A percentile compares a stretch with the other conserved stretches of the same genome.
Conservation (phyloP, 176 grass and related monocot genomes). For the Thinopyrum elongatum region DNA sequence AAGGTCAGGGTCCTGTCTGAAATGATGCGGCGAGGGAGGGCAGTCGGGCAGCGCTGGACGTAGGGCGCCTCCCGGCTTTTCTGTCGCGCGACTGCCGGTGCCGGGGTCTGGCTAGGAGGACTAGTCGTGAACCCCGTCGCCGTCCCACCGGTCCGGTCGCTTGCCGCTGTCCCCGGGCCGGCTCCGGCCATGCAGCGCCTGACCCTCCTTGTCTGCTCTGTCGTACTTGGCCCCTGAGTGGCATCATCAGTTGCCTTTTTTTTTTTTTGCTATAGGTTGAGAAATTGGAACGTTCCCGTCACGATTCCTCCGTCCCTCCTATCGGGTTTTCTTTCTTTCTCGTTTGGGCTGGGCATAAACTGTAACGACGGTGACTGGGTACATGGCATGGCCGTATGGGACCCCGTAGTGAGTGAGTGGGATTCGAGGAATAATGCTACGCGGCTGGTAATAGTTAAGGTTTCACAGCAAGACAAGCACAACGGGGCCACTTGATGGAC, state of each 20-base stretch:
- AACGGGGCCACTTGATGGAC: not conserved
- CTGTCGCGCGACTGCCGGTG: constrained; percentile 33
- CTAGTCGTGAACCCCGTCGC: not conserved
- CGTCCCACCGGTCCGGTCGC: not conserved
- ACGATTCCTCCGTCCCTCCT: not conserved
- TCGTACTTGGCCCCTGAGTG: not conserved
- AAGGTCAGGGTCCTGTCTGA: constrained; percentile 10
- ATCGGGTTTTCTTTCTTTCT: not conserved
- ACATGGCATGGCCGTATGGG: no score
- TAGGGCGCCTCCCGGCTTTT: not conserved
- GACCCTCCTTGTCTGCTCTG: constrained; percentile 25
- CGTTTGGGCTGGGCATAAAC: not conserved
- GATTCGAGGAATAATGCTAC: not conserved
- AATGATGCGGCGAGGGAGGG: not conserved
- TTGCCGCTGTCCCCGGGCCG: not conserved
- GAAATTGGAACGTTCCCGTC: not conserved
- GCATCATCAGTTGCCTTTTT: not conserved
- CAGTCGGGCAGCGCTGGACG: constrained; percentile 18
- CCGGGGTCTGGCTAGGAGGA: not conserved
- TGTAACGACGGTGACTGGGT: not conserved
- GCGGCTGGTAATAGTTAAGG: not conserved
- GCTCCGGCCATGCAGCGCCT: not conserved
- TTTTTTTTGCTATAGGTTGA: not conserved
- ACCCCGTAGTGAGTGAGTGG: not conserved
- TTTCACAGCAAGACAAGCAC: not conserved